phyloP scores from a whole-genome alignment of 768 basidiomycete species.

The Chiua virens region DNA sequence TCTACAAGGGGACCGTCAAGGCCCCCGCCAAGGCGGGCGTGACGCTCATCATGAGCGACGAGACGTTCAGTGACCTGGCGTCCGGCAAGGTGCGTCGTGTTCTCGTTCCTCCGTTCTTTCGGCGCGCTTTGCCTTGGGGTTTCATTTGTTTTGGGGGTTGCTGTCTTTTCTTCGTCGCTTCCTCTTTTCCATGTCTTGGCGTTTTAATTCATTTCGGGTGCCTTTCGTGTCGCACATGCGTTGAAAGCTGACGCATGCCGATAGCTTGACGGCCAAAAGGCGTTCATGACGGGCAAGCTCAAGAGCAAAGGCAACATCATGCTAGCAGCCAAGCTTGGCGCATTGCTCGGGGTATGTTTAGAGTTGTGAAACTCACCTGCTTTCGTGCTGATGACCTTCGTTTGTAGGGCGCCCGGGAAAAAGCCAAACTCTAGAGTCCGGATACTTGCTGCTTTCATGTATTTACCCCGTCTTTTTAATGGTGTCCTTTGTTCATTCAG shows the following conservation, averaged over 20 bases:
- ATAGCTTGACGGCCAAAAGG: slow-evolving; percentile 88
- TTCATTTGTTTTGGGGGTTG: too few relatives aligned
- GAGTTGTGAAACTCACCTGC: neutral
- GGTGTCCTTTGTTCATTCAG: slow-evolving; percentile 1
- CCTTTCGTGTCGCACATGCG: too few relatives aligned
- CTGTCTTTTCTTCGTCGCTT: too few relatives aligned
- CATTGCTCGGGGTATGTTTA: slow-evolving; percentile 67
- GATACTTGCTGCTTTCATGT: too few relatives aligned
- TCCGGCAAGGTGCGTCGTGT: slow-evolving; percentile 57
- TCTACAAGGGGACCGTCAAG: slow-evolving; percentile 63
- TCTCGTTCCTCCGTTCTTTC: neutral
- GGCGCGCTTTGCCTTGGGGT: too few relatives aligned
- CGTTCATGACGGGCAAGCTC: slow-evolving; percentile 93
- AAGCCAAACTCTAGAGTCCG: slow-evolving; percentile 41
- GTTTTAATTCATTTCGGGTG: too few relatives aligned
- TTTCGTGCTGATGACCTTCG: neutral
- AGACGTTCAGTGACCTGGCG: slow-evolving; percentile 70
- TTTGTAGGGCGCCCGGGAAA: slow-evolving; percentile 33
- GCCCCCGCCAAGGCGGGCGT: slow-evolving; percentile 72
- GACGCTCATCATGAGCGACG: slow-evolving; percentile 75
- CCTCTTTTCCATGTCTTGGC: too few relatives aligned
- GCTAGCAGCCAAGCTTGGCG: slow-evolving; percentile 89
- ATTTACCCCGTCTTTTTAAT: too few relatives aligned
- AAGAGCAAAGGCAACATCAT: slow-evolving; percentile 93
- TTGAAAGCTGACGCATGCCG: neutral